Base-by-base conservation (phyloP, 228 moss, liverwort and hornwort genomes). In the Sphagnum fallax region DNA sequence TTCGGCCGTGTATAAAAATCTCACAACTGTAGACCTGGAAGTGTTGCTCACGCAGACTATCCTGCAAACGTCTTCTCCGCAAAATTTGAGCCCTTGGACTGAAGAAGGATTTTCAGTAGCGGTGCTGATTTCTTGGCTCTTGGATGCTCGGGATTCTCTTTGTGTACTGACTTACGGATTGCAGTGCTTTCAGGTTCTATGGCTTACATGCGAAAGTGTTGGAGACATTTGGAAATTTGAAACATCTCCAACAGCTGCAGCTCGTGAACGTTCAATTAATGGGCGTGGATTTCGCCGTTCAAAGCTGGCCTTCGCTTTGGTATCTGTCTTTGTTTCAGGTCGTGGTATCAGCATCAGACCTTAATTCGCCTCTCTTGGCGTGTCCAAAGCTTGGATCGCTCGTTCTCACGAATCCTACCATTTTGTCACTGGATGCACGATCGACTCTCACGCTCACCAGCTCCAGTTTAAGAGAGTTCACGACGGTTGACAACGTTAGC, bases 111-210 rank as follows among this genome's bases (percentile, higher is more conserved):
- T 91, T 53, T 87, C 87, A 18, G 87, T 89, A 52, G 91, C 87
- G 65, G 82, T 87, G 47, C 84, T 91, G 48, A 87, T 89, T 52
- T 89, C 89, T 53, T 91, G 91, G 89, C 87, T 91, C 48, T 79
- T 91, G 91, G 84, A 87, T 79, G 87, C 91, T 4, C 84, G 91
- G 5, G 89, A 88, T 47, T 86, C 91, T 5, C 82, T 91, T 52
- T 84, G 91, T 13, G 79, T 77, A 67, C 70, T 91, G 70, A 91
- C 32, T 32, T 32, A 32, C 2, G 32, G 32, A 32, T 32, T 32
- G 32, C 32, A 32, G 32, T 2, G 32, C 32, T 32, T 32, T 32
- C 32, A 32, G 32, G 32, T 3, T 32, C 32, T 2, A 32, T 32
- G 32, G 32, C 32, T 32, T 32, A 32, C 32, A 32, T 32, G 32